These are phyloP conservation scores for Hirschfeldia incana DNA, from an alignment of 345 rosid species.

Conservation along the genomic window DNA sequence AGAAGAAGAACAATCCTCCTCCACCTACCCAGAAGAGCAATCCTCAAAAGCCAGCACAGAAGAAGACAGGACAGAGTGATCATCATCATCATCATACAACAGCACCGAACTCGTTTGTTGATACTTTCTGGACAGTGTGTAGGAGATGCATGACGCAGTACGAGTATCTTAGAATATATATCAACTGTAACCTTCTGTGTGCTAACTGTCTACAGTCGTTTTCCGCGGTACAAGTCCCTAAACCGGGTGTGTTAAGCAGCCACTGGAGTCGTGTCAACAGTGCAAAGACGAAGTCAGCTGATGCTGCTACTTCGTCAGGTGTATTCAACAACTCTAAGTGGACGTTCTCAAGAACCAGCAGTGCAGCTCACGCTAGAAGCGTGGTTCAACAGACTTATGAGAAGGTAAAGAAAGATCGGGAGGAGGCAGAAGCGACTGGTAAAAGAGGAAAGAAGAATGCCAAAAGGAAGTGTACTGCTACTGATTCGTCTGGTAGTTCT, in stretches of 20 bases:
- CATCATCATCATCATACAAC: slow-evolving; percentile 15
- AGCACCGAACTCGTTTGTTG: slow-evolving; percentile 19
- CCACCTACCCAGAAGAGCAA: slow-evolving; percentile 38
- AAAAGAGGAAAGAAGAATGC: slow-evolving; percentile 51
- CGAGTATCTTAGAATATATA: slow-evolving; percentile 59
- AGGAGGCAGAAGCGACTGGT: slow-evolving; percentile 53
- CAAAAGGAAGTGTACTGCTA: slow-evolving; percentile 37
- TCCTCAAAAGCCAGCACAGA: slow-evolving; percentile 24
- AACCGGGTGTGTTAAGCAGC: slow-evolving; percentile 49
- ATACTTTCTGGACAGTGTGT: slow-evolving; percentile 73
- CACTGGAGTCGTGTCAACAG: slow-evolving; percentile 48
- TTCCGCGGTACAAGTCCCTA: slow-evolving; percentile 54
- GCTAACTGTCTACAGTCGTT: slow-evolving; percentile 65
- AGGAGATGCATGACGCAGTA: slow-evolving; percentile 64
- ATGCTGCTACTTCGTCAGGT: slow-evolving; percentile 27
- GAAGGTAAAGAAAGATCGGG: slow-evolving; percentile 60
- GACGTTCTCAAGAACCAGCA: slow-evolving; percentile 51
- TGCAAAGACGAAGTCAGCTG: slow-evolving; percentile 46
- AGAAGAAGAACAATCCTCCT: slow-evolving; percentile 37
- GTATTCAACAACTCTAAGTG: slow-evolving; percentile 43
- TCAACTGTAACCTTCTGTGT: slow-evolving; percentile 57
- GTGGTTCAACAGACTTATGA: slow-evolving; percentile 63
- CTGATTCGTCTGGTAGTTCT: slow-evolving; percentile 1
- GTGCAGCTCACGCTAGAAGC: slow-evolving; percentile 59
- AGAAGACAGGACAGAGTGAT: neutral